Evolutionary conservation across 208 protist species (phyloP), one percentile per base, ranked within the genome.

Genomic region (Leptomonas seymouri): DNA sequence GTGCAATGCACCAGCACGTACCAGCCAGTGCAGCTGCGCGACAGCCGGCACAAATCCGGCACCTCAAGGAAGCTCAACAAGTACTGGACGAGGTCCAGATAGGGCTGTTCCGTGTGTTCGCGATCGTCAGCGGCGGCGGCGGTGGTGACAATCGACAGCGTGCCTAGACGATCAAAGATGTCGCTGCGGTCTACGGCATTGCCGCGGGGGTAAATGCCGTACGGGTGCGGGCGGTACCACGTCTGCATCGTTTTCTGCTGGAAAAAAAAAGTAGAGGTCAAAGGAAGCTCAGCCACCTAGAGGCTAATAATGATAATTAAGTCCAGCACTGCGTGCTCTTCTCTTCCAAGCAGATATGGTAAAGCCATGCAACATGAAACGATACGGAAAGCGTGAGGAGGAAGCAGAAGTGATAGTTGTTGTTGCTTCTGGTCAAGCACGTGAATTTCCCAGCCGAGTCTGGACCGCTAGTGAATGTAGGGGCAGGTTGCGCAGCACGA

Each of bases 1-100:
- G 80, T 90, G 73, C 84, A 89, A 74, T 96, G 90, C 54, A 91
- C 76, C 44, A 93, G 76, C 23, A 84, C 83, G 59, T 96, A 93
- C 80, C 84, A 96, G 2, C 86, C 90, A 2, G 87, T 96, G 77
- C 87, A 90, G 39, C 80, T 81, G 48, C 72, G 66, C 14, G 90
- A 91, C 16, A 96, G 74, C 16, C 86, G 83, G 48, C 87, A 92
- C 34, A 93, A 56, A 20, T 87, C 82, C 23, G 82, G 76, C 16
- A 93, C 81, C 20, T 84, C 72, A 21, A 85, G 58, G 53, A 93
- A 96, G 44, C 84, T 81, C 23, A 95, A 65, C 28, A 96, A 28
- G 50, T 82, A 51, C 74, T 93, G 84, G 4, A 88, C 68, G 5
- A 92, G 63, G 9, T 96, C 86, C 14, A 96, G 27, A 74, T 87